Base-by-base conservation (phyloP, 1,284 basidiomycete genomes). In the Ceratobasidium theobromae region DNA sequence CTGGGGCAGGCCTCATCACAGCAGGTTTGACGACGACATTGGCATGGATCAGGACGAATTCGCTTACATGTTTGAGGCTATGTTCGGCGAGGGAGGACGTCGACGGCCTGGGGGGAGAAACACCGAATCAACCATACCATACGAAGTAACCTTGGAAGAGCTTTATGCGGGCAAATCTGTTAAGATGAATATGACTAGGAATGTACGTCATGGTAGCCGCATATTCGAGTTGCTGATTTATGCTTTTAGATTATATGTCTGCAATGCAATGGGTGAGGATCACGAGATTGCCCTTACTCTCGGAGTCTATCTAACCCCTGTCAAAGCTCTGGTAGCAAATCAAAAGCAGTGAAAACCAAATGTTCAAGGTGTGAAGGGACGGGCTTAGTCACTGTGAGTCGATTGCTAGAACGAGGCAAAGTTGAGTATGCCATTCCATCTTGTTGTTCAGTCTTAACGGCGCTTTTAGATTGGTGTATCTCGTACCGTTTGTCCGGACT, bases 161-260 rank as follows among this genome's bases (percentile, higher is more conserved):
- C 80, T 96, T 28, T 98, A 94, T 77, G 91, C 89, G 68, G 96
- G 96, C 33, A 95, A 95, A 76, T 84, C 84, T 14, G 88, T 96
- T 52, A 90, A 89, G 74, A 88, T 98, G 80, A 91, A 88, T 72
- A 85, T 98, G 79, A 91, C 95, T 76, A 88, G 93, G 73, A 87
- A 95, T 74, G 79, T 89, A 12, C 78, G 96, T 76, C 85, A 75
- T 95, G 95, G 85, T 91, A 33, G 21, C 45, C n/a, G n/a, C n/a
- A n/a, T n/a, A n/a, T n/a, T n/a, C n/a, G n/a, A n/a, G n/a, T n/a
- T n/a, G n/a, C n/a, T n/a, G n/a, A n/a, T n/a, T n/a, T n/a, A 38
- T 54, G 76, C 53, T 25, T 25, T n/a, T 14, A 60, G 57, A 45
- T 60, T 8, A 46, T 49, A n/a, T 60, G 57, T 38, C 23, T 60